Percentiles rank a stretch among this genome's conserved stretches.
Conservation (phyloP, 2,329 filamentous ascomycete genomes). For the Chrysosporium queenslandicum region DNA sequence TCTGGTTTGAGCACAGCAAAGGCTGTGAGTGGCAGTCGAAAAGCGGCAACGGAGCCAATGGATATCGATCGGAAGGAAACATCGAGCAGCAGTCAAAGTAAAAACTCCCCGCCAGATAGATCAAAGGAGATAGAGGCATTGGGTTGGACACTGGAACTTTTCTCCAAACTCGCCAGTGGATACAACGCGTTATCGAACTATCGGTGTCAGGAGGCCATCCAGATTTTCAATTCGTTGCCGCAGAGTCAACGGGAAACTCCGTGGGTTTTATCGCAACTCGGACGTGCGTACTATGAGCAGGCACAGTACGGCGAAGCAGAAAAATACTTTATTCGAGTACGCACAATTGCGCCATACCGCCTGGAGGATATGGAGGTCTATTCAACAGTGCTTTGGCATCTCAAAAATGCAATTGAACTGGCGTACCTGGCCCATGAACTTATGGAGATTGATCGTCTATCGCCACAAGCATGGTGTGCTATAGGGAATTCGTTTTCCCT, state of each 20-base stretch:
- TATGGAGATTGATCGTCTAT: constrained; percentile 74
- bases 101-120: constrained; percentile 40
- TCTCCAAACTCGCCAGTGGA: constrained; percentile 70
- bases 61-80: constrained; percentile 60
- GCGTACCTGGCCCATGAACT: constrained; percentile 87
- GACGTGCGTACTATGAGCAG: constrained; percentile 83
- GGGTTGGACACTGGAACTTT: constrained; percentile 64
- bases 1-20: constrained; percentile 65
- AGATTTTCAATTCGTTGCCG: constrained; percentile 61
- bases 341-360: constrained; percentile 67
- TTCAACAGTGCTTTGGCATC: constrained; percentile 96
- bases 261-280: constrained; percentile 86
- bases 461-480: constrained; percentile 91
- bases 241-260: constrained; percentile 74
- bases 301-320: constrained; percentile 78
- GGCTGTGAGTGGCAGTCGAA: constrained; percentile 83
- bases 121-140: constrained; percentile 65
- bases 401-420: constrained; percentile 83
- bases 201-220: constrained; percentile 65
- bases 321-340: constrained; percentile 70
- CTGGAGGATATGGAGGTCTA: constrained; percentile 96
- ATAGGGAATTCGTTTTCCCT: constrained; percentile 92
- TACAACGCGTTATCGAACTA: constrained; percentile 72
- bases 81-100: constrained; percentile 23
- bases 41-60: constrained; percentile 56